A percentile compares a stretch with the other conserved stretches of the same genome.
These are phyloP conservation scores for Trichoderma semiorbis DNA, from an alignment of 2,329 filamentous ascomycete species.

Conservation along the genomic window DNA sequence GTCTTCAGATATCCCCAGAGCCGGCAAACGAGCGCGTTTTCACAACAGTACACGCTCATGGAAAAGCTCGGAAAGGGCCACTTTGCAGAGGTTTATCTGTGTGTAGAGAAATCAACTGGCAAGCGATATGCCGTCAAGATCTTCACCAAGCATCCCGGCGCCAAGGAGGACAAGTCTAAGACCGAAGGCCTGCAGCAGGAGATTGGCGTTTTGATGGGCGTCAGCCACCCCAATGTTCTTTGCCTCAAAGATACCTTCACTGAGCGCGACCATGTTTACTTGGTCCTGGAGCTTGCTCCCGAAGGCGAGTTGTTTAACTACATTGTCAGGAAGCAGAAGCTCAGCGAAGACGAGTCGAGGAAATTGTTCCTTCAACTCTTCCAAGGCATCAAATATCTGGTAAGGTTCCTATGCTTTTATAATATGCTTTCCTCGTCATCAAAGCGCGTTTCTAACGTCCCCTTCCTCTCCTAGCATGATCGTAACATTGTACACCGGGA, in stretches of 20 bases:
- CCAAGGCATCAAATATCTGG: conserved; percentile 90
- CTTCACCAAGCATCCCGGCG: conserved; percentile 79
- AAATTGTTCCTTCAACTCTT: conserved; percentile 90
- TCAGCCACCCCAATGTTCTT: conserved; percentile 88
- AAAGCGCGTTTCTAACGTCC: neutral
- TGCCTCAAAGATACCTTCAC: conserved; percentile 95
- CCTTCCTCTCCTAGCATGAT: conserved; percentile 66
- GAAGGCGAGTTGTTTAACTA: conserved; percentile 96
- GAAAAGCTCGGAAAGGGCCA: conserved; percentile 91
- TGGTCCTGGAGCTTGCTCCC: conserved; percentile 84
- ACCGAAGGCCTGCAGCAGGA: conserved; percentile 88
- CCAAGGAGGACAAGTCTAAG: conserved; percentile 74
- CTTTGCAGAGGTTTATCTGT: conserved; percentile 90
- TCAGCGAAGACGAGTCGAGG: conserved; percentile 78
- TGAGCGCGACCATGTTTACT: conserved; percentile 83
- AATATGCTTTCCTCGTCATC: neutral
- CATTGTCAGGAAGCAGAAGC: conserved; percentile 86
- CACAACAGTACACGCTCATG: conserved; percentile 79
- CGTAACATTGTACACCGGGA: conserved; percentile 96
- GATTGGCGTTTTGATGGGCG: conserved; percentile 94
- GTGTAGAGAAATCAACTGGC: conserved; percentile 80
- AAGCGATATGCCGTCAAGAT: conserved; percentile 88
- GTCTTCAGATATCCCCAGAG: conserved; percentile 85
- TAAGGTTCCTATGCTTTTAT: conserved; percentile 45
- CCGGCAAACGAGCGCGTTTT: conserved; percentile 71